Base-by-base conservation (phyloP, 176 grass and related monocot species). In the Oryza meyeriana region DNA sequence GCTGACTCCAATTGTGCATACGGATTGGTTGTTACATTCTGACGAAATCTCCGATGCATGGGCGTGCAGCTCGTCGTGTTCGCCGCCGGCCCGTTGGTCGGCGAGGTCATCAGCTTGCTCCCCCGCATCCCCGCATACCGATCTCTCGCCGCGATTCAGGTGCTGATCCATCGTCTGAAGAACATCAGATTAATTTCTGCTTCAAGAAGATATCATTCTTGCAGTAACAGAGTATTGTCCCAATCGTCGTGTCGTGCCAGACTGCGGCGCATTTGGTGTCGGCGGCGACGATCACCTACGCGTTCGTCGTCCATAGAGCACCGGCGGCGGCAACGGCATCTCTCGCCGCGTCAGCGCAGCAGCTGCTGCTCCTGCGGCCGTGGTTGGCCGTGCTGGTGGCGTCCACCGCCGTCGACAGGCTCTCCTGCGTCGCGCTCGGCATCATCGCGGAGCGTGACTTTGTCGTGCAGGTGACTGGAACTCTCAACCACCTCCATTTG, bases 371-470 rank as follows among this genome's bases (percentile, higher is more conserved):
- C 47, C 63, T 83, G 64, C 78, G 59, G 80, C 88, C 91, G 22
- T 90, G 91, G 91, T 94, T 94, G 41, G 75, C 73, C 24, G 55
- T 73, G 36, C 77, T 94, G 83, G 78, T 90, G 76, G 85, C 64
- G 22, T 81, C 88, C 74, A 88, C 69, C 0, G 88, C 88, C 66
- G 48, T 82, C 65, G 88, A 94, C 76, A 79, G 83, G 64, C 85
- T 94, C 68, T 72, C 85, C 61, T 79, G 78, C 26, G 58, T 94
- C 50, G 83, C 85, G 18, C 61, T 90, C 22, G 88, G 88, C 61
- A 47, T 94, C 74, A 67, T 85, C 41, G 63, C 73, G 0, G 91
- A 94, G 68, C 88, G 88, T 17, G 91, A 91, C 39, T 86, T 87
- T 78, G 79, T 94, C 38, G 76, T 85, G 16, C 73, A 84, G 85